Percentiles rank a stretch among this genome's conserved stretches.
phyloP scores from a whole-genome alignment of 2,329 filamentous ascomycete species.

The Arthrobotrys entomopaga region DNA sequence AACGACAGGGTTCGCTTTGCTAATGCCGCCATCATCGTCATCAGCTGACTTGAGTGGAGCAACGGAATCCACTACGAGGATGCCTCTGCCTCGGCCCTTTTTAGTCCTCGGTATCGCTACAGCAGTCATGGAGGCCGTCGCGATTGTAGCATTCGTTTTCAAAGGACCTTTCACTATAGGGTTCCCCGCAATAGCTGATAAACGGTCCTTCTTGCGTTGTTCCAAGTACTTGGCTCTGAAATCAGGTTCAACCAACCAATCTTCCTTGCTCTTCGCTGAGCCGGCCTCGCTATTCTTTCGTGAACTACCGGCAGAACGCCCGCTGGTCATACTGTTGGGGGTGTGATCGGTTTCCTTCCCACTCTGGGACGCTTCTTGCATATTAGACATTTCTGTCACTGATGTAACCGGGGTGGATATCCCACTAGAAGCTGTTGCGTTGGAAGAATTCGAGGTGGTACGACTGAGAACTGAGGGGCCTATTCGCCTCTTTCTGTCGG shows the following conservation, averaged over 20 bases:
- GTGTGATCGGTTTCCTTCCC: conserved; percentile 42
- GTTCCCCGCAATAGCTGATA: conserved; percentile 48
- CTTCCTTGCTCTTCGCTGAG: conserved; percentile 51
- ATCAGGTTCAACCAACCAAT: conserved; percentile 58
- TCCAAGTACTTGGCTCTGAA: conserved; percentile 58
- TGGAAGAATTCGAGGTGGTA: conserved; percentile 49
- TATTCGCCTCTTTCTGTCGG: conserved; percentile 30
- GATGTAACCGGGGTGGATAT: conserved; percentile 46
- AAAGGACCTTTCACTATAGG: conserved; percentile 51
- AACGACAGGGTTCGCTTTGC: conserved; percentile 1
- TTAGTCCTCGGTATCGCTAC: conserved; percentile 47
- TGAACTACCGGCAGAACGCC: conserved; percentile 26
- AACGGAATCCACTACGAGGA: conserved; percentile 57
- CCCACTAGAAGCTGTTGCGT: conserved; percentile 43
- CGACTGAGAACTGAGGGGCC: conserved; percentile 25
- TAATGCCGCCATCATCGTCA: conserved; percentile 20
- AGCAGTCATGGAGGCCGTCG: conserved; percentile 48
- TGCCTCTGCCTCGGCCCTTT: conserved; percentile 55
- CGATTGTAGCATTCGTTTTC: conserved; percentile 43
- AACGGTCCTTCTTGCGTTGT: conserved; percentile 54
- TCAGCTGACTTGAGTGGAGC: conserved; percentile 57
- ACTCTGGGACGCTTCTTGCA: conserved; percentile 39
- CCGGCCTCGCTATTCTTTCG: conserved; percentile 36
- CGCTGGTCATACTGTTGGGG: conserved; percentile 31
- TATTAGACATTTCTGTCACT: conserved; percentile 44